Percentiles rank a stretch among this genome's conserved stretches.
Conservation (phyloP, 306 rosid genomes). For the Castanea mollissima region DNA sequence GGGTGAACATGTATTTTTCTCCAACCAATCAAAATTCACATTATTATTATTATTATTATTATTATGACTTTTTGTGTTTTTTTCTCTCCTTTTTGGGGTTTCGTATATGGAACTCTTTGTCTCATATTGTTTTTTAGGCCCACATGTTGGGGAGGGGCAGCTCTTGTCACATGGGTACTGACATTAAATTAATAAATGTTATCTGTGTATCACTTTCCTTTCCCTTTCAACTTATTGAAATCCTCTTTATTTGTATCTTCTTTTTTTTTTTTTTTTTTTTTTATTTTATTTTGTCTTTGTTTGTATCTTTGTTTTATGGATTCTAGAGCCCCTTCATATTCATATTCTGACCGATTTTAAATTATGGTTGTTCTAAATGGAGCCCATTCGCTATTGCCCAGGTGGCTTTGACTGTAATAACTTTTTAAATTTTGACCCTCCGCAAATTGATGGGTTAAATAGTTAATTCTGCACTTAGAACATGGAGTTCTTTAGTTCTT, state of each 20-base stretch:
- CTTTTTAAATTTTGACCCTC: background rate
- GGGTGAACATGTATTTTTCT: background rate
- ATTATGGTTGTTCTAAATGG: background rate
- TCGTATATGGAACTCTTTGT: conserved; percentile 20
- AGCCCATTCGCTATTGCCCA: background rate
- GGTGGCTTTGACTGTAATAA: background rate
- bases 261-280: background rate
- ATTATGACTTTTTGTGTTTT: too few relatives aligned
- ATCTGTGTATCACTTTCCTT: conserved; percentile 18
- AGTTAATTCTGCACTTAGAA: background rate
- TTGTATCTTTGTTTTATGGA: conserved; percentile 27
- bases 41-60: background rate
- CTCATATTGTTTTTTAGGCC: conserved; percentile 26
- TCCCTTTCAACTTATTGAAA: conserved; percentile 35
- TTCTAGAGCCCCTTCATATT: conserved; percentile 18
- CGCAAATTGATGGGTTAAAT: background rate
- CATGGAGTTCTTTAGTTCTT: background rate
- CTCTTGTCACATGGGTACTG: conserved; percentile 49
- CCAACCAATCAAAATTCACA: background rate
- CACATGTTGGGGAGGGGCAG: conserved; percentile 40
- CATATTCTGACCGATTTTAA: background rate
- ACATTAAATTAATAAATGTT: conserved; percentile 24
- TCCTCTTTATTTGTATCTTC: conserved; percentile 20
- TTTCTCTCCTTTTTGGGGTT: background rate
- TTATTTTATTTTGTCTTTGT: conserved; percentile 11